These are phyloP conservation scores for Aspergillus puulaauensis DNA, from an alignment of 2,329 filamentous ascomycete genomes.

Conservation along the genomic window DNA sequence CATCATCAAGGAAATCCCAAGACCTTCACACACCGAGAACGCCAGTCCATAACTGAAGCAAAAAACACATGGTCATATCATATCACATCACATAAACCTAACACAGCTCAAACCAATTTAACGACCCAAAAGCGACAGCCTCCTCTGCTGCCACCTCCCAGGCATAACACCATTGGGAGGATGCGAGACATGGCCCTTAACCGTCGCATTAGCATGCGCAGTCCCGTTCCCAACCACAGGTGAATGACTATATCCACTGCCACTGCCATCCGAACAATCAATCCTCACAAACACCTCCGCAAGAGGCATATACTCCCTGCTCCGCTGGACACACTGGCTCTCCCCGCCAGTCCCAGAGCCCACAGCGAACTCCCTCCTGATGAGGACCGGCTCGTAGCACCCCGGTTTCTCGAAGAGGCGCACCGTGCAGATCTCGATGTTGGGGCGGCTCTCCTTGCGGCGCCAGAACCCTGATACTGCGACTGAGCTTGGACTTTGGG, in stretches of 20 bases:
- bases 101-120: background rate
- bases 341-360: constrained; percentile 3
- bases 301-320: constrained; percentile 24
- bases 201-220: background rate
- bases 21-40: too few relatives aligned
- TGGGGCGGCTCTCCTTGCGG: background rate
- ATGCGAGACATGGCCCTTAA: background rate
- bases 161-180: background rate
- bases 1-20: too few relatives aligned
- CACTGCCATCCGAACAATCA: constrained; percentile 22
- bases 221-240: background rate
- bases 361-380: constrained; percentile 20
- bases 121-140: background rate
- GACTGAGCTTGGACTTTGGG: too few relatives aligned
- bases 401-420: constrained; percentile 34
- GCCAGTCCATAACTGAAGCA: too few relatives aligned
- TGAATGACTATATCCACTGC: background rate
- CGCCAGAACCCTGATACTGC: too few relatives aligned
- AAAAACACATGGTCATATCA: too few relatives aligned
- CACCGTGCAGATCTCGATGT: constrained; percentile 28
- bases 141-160: constrained; percentile 6
- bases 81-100: background rate
- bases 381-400: constrained; percentile 30
- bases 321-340: constrained; percentile 23
- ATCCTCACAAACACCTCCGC: constrained; percentile 32